Conservation (phyloP, 305 asterid species). For the Fraxinus dipetala region DNA sequence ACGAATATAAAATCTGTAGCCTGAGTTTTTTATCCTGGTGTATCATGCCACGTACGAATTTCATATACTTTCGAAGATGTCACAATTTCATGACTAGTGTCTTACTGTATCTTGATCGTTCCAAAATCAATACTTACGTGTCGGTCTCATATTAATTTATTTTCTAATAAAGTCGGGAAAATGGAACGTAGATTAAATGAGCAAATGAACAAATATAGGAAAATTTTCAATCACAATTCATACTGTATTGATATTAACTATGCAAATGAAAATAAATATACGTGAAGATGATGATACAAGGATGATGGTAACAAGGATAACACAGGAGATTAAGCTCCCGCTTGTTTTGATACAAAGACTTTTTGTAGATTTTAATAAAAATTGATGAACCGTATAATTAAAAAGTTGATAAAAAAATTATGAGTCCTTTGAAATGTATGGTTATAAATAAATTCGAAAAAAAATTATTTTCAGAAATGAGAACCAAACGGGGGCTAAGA, state of each 20-base stretch:
- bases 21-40: not conserved
- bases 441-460: no score
- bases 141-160: not conserved
- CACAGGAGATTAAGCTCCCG: not conserved
- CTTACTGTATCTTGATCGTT: not conserved
- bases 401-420: no score
- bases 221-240: not conserved
- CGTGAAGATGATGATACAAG: not conserved
- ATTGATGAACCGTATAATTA: no score
- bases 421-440: no score
- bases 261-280: not conserved
- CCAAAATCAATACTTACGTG: not conserved
- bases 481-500: not conserved
- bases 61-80: not conserved
- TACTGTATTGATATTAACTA: not conserved
- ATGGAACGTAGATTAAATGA: not conserved
- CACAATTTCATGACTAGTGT: not conserved
- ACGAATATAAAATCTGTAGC: not conserved
- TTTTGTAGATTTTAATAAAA: no score
- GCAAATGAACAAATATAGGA: not conserved
- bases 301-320: not conserved
- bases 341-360: not conserved
- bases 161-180: not conserved
- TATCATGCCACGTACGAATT: not conserved
- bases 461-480: no score